phyloP scores from a whole-genome alignment of 176 grass and related monocot species.

The Ensete ventricosum region DNA sequence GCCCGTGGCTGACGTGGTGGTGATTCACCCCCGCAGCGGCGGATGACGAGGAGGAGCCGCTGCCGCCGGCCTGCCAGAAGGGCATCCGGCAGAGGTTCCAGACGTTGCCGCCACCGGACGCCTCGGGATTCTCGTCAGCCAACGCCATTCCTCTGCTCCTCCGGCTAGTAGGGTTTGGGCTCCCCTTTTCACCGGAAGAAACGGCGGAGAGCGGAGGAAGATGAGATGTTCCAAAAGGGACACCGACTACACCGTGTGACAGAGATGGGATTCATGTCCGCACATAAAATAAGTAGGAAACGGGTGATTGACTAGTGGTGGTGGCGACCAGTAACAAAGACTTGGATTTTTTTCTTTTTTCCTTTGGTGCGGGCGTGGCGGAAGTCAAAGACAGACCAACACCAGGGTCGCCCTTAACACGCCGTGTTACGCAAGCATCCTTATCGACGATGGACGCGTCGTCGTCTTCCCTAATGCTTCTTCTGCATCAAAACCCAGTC shows the following conservation, averaged over 20 bases:
- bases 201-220: too few species aligned
- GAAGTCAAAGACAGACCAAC: neutral
- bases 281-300: neutral
- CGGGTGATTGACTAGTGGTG: neutral
- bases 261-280: neutral
- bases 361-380: neutral
- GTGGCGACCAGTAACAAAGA: neutral
- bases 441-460: too few species aligned
- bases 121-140: conserved; percentile 40
- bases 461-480: too few species aligned
- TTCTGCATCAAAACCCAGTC: too few species aligned
- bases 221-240: too few species aligned
- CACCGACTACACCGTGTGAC: neutral
- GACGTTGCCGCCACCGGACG: conserved; percentile 45
- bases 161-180: too few species aligned
- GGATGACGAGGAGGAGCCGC: conserved; percentile 27
- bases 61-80: conserved; percentile 46
- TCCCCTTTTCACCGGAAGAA: too few species aligned
- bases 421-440: too few species aligned
- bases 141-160: conserved; percentile 45
- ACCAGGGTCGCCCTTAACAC: too few species aligned
- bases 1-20: conserved; percentile 43
- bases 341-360: neutral
- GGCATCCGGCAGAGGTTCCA: conserved; percentile 93
- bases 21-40: conserved; percentile 53